These are phyloP conservation scores for Heimioporus sp. DNA, from an alignment of 768 basidiomycete genomes.

Conservation along the genomic window DNA sequence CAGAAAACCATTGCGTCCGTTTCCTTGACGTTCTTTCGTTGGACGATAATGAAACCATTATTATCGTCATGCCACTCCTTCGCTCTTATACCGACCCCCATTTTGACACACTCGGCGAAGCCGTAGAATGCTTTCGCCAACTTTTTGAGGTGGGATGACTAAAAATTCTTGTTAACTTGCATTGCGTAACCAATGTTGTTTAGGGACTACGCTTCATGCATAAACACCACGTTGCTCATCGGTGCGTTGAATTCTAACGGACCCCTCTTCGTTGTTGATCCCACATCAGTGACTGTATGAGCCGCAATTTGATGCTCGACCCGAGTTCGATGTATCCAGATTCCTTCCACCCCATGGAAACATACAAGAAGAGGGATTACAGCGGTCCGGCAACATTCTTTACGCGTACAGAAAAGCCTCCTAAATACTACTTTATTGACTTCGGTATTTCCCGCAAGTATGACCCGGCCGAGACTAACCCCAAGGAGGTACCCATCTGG, in stretches of 20 bases:
- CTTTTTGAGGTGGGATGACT: no score
- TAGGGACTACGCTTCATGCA: no score
- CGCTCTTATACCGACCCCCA: conserved; percentile 14
- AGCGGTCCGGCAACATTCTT: conserved; percentile 18
- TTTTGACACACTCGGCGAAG: conserved; percentile 9
- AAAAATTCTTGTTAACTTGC: no score
- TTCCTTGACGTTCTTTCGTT: conserved; percentile 13
- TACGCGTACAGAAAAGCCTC: conserved; percentile 29
- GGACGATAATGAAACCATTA: conserved; percentile 5
- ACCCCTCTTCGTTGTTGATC: no score
- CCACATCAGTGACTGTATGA: conserved; percentile 23
- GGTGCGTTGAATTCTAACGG: no score
- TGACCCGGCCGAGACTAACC: conserved; percentile 21
- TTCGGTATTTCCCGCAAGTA: conserved; percentile 36
- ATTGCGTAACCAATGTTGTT: no score
- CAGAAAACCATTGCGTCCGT: conserved; percentile 28
- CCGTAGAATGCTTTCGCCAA: no score
- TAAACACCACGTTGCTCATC: no score
- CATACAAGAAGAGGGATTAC: conserved; percentile 11
- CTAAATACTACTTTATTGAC: conserved; percentile 36
- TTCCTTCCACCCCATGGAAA: conserved; percentile 23
- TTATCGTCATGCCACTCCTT: conserved; percentile 32
- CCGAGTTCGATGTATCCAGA: conserved; percentile 23
- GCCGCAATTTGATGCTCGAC: conserved; percentile 34
- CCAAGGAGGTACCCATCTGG: conserved; percentile 26